These are phyloP conservation scores for Euphorbia schlechtendalii DNA, from an alignment of 441 rosid genomes.

Conservation along the genomic window DNA sequence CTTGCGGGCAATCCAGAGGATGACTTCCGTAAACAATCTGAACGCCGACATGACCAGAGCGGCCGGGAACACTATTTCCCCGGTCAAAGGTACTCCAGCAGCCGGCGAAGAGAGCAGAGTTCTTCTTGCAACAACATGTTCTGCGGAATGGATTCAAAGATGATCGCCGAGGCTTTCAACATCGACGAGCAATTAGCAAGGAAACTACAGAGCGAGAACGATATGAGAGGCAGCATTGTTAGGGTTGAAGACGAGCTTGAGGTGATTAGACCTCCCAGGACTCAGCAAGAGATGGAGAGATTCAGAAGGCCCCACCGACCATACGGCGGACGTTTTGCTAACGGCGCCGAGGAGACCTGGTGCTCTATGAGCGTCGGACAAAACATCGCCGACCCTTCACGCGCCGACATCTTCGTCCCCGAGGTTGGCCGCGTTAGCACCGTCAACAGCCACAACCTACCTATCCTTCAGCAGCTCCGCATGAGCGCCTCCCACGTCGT, in stretches of 20 bases:
- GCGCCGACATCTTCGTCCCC: constrained; percentile 53
- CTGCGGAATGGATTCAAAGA: constrained; percentile 43
- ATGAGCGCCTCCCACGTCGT: constrained; percentile 53
- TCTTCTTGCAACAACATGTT: constrained; percentile 35
- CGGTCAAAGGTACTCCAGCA: not conserved
- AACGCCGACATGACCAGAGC: not conserved
- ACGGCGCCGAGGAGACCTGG: constrained; percentile 71
- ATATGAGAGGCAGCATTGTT: constrained; percentile 51
- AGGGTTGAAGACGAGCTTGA: constrained; percentile 40
- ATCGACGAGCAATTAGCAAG: constrained; percentile 33
- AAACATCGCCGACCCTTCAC: constrained; percentile 53
- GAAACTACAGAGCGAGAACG: constrained; percentile 38
- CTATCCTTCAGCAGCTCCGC: constrained; percentile 40
- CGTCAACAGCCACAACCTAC: constrained; percentile 55
- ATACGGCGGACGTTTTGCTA: constrained; percentile 7
- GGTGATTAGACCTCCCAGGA: constrained; percentile 39
- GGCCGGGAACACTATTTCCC: not conserved
- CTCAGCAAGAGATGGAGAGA: constrained; percentile 24
- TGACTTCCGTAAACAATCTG: constrained; percentile 21
- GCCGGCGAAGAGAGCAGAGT: not conserved
- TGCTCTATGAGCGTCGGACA: constrained; percentile 51
- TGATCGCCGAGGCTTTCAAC: constrained; percentile 55
- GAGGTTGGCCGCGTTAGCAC: constrained; percentile 44
- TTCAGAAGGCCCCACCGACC: not conserved
- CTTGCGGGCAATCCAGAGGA: constrained; percentile 60